Evolutionary conservation across 164 flowering plant species (phyloP), one percentile per base, ranked within the genome.

Genomic region (Vitis vinifera): DNA sequence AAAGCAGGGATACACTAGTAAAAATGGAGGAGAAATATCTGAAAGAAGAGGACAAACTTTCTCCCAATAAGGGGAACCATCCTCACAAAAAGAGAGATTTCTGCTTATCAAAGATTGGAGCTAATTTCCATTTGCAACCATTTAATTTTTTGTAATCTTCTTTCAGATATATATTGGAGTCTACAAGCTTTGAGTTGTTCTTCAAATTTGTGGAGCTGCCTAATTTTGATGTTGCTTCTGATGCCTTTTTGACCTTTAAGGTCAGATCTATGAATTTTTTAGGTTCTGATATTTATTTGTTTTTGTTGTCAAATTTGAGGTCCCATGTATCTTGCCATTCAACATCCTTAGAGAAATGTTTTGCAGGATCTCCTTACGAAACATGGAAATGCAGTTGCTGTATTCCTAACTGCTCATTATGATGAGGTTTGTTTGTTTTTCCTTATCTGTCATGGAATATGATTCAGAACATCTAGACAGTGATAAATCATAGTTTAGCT

Each of bases 221-320:
- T 48, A 89, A 82, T 73, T 95, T 95, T 78, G 99, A 93, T 81
- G 87, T 91, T 75, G 90, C 97, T 66, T 89, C 99, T 44, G 99
- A 95, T 87, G 98, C 99, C 62, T 93, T 93, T 75, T 75, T 87
- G 44, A 95, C 99, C 52, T 95, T 91, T 81, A 95, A 93, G 99
- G 99, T 91, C 64, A 77, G 82, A 67, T 59, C 58, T 69, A 31
- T 59, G 12, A 55, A 50, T 66, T 70, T 72, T 23, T 62, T 12
- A 68, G 49, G 68, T 68, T 57, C 66, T 17, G 14, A 37, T 59
- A 19, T 61, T 66, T 71, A 15, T 59, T 66, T 65, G 4, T 57
- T 31, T 53, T 60, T 48, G 10, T 49, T 55, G 12, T 71, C 5
- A 62, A 60, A 58, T 19, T 44, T 50, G 44, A 62, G 10, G 13